Evolutionary conservation across 1,284 basidiomycete species (phyloP), one percentile per base, ranked within the genome.

Genomic region (Ceratobasidium theobromae): DNA sequence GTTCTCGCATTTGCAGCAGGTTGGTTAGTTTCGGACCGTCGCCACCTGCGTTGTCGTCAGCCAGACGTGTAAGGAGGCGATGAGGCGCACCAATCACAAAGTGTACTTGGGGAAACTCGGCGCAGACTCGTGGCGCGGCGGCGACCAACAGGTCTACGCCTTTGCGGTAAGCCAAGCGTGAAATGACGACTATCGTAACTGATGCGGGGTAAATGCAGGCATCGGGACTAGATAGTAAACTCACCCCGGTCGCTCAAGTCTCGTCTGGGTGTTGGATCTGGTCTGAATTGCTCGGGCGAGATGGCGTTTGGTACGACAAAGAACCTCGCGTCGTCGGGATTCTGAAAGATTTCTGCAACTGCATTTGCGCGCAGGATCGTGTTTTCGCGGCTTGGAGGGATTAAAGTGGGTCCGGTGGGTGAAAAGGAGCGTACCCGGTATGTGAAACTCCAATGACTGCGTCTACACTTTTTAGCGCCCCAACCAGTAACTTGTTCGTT

Each of bases 371-470:
- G 83, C 1, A 99, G 82, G 0, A 95, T 91, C 0, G 95, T 98
- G 71, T 99, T 99, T 78, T 99, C 97, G 40, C 91, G 87, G 32
- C 91, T 92, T 49, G 46, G 67, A 32, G 3, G 28, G 51, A 16
- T 65, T 23, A 40, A 43, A 43, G 65, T 11, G 43, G 41, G 27
- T 6, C 32, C 23, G 18, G 49, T 9, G 53, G 12, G 32, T 53
- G 49, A n/a, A 25, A 40, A 35, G 33, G 1, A 14, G 76, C 83
- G 71, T 73, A 93, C 93, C 94, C 94, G 0, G 95, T 98, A 76
- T 99, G 91, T n/a, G 93, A 95, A 53, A 99, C 97, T 73, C 95
- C 98, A 33, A 98, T 95, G 0, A 93, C 93, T 0, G 88, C 92
- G 70, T 98, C 96, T 0, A 95, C 90, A 75, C 96, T 95, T 69